phyloP scores from a whole-genome alignment of 176 grass and related monocot genomes.

The Otatea glauca region DNA sequence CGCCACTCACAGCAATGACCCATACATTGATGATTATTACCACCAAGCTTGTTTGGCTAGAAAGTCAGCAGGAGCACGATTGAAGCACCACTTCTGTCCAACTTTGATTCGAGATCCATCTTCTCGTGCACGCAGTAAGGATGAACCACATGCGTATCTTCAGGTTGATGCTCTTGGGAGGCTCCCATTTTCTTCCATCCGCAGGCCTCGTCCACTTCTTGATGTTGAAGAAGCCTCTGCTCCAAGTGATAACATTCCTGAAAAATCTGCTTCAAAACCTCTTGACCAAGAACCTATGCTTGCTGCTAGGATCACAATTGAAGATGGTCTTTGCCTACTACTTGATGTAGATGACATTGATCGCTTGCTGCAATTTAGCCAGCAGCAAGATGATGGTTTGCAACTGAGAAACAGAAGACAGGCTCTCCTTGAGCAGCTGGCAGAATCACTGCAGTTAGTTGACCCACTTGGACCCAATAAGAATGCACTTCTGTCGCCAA shows the following conservation, averaged over 20 bases:
- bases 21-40: conserved; percentile 88
- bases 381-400: conserved; percentile 71
- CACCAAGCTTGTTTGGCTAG: conserved; percentile 83
- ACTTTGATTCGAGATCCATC: conserved; percentile 63
- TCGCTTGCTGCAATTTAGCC: conserved; percentile 71
- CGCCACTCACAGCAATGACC: conserved; percentile 69
- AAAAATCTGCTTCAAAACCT: conserved; percentile 63
- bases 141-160: conserved; percentile 84
- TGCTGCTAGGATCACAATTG: conserved; percentile 83
- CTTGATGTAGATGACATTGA: conserved; percentile 89
- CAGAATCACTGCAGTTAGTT: conserved; percentile 76
- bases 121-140: conserved; percentile 54
- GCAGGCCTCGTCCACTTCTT: conserved; percentile 80
- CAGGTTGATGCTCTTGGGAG: conserved; percentile 89
- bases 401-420: conserved; percentile 70
- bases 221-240: conserved; percentile 68
- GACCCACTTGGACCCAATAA: conserved; percentile 66
- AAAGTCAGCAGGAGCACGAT: conserved; percentile 58
- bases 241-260: conserved; percentile 43
- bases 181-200: conserved; percentile 83
- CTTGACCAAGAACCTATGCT: conserved; percentile 87
- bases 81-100: conserved; percentile 85
- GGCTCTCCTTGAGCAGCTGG: conserved; percentile 64
- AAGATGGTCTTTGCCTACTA: conserved; percentile 72
- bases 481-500: conserved; percentile 48